Evolutionary conservation across 495 filamentous ascomycete species (phyloP).

Genomic region (Extremus antarcticus): DNA sequence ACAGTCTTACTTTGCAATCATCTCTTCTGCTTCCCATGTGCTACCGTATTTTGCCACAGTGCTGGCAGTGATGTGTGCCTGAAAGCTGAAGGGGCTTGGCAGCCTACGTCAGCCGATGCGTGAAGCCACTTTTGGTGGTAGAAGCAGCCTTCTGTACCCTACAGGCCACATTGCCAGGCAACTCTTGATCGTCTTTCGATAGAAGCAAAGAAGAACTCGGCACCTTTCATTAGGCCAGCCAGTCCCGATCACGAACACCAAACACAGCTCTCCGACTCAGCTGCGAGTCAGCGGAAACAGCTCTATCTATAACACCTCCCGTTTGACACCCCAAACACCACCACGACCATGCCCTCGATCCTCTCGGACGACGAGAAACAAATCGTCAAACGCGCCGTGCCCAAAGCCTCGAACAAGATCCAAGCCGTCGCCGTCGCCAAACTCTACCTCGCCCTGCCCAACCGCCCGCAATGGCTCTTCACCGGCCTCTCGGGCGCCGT

Average conservation of each 20-base stretch:
- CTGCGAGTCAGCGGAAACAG: slow-evolving; percentile 7
- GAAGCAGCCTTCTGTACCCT: background rate
- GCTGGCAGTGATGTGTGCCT: background rate
- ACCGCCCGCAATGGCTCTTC: slow-evolving; percentile 79
- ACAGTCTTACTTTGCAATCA: too few relatives aligned
- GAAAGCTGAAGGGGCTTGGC: background rate
- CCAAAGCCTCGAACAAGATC: slow-evolving; percentile 90
- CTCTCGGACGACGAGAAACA: slow-evolving; percentile 86
- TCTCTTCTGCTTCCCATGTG: too few relatives aligned
- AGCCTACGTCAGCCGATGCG: background rate
- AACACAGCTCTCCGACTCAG: background rate
- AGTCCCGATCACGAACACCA: background rate
- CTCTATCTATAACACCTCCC: background rate
- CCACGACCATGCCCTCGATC: slow-evolving; percentile 56
- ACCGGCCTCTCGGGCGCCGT: slow-evolving; percentile 87
- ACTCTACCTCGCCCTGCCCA: slow-evolving; percentile 87
- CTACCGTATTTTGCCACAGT: background rate
- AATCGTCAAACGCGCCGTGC: slow-evolving; percentile 80
- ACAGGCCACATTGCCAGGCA: too few relatives aligned
- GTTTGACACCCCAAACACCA: background rate
- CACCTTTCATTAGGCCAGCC: slow-evolving; percentile 12
- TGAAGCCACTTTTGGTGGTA: too few relatives aligned
- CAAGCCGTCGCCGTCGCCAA: slow-evolving; percentile 83
- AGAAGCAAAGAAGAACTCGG: background rate
- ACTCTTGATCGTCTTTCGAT: too few relatives aligned